Conservation (phyloP, 176 grass and related monocot genomes). For the Cymbopogon citratus region DNA sequence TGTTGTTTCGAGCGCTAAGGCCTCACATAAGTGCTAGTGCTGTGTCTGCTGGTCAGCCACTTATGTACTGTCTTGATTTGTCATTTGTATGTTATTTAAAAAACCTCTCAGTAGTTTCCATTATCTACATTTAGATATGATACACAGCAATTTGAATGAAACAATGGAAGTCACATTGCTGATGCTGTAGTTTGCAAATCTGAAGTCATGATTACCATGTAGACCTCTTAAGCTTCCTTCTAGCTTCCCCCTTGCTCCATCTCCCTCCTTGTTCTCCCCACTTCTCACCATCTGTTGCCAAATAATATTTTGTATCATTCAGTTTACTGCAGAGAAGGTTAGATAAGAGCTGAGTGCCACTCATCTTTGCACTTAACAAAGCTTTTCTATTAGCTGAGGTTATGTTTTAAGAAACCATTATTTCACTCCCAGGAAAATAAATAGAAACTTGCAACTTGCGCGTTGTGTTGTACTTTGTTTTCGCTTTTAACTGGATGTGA, state of each 20-base stretch:
- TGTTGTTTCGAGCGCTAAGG: slow-evolving; percentile 5
- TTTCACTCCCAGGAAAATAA: background rate
- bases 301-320: background rate
- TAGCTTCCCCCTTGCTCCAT: background rate
- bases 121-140: background rate
- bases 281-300: background rate
- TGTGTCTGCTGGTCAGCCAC: background rate
- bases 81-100: background rate
- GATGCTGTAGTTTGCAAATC: slow-evolving; percentile 4
- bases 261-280: background rate
- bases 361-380: background rate
- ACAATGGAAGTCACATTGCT: background rate
- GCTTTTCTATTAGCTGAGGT: background rate
- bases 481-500: background rate
- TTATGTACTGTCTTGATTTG: background rate
- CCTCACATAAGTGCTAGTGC: background rate
- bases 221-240: background rate
- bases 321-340: background rate
- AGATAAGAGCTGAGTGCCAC: background rate
- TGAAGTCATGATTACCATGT: background rate
- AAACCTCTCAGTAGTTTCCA: background rate
- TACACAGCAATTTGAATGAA: background rate
- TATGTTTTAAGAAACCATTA: background rate
- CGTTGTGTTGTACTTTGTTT: background rate
- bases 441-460: background rate